These are phyloP conservation scores for Termitomyces sp. DNA, from an alignment of 768 basidiomycete genomes.

Conservation along the genomic window DNA sequence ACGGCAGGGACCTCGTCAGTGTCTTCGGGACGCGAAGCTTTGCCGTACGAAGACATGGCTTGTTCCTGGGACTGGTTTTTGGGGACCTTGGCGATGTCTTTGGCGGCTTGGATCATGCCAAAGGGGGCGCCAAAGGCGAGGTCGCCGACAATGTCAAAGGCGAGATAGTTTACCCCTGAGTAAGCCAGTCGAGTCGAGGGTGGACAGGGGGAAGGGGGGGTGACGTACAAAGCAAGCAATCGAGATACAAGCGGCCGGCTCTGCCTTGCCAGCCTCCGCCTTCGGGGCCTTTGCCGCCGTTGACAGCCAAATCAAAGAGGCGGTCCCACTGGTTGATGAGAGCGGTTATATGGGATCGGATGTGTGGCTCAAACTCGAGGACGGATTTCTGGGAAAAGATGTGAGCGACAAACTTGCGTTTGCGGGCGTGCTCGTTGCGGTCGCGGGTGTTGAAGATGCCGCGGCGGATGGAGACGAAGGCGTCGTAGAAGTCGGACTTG, in stretches of 20 bases:
- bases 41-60: slow-evolving; percentile 54
- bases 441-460: slow-evolving; percentile 79
- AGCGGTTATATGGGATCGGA: slow-evolving; percentile 51
- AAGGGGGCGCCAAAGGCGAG: slow-evolving; percentile 86
- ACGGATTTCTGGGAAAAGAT: slow-evolving; percentile 85
- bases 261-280: slow-evolving; percentile 64
- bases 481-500: slow-evolving; percentile 76
- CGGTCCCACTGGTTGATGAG: slow-evolving; percentile 75
- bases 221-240: slow-evolving; percentile 65
- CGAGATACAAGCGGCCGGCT: slow-evolving; percentile 65
- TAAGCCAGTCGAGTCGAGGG: not conserved
- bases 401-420: slow-evolving; percentile 87
- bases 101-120: slow-evolving; percentile 76
- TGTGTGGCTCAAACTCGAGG: slow-evolving; percentile 79
- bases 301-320: slow-evolving; percentile 48
- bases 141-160: slow-evolving; percentile 77
- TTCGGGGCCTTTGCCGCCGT: slow-evolving; percentile 52
- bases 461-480: slow-evolving; percentile 69
- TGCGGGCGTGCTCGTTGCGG: slow-evolving; percentile 75
- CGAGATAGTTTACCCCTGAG: slow-evolving; percentile 48
- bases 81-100: slow-evolving; percentile 69
- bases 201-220: not conserved
- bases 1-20: slow-evolving; percentile 65
- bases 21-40: slow-evolving; percentile 35
- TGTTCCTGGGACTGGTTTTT: slow-evolving; percentile 42